These are phyloP conservation scores for Phytophthora pseudosyringae DNA, from an alignment of 352 stramenopile species.

Conservation along the genomic window DNA sequence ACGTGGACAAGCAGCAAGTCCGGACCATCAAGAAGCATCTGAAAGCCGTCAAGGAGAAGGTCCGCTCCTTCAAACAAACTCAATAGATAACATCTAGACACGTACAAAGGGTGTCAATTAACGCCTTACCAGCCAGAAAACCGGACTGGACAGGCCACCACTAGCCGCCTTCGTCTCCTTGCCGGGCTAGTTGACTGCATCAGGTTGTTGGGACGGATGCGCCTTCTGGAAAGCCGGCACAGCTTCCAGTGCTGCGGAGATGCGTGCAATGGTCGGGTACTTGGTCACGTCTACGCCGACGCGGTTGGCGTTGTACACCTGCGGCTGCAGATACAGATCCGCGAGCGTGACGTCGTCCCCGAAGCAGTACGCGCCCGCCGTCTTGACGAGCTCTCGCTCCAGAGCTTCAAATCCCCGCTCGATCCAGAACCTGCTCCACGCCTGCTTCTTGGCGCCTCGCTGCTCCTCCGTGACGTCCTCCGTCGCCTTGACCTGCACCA, in stretches of 20 bases:
- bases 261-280: slow-evolving; percentile 88
- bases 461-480: slow-evolving; percentile 61
- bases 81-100: slow-evolving; percentile 19
- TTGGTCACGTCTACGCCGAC: slow-evolving; percentile 90
- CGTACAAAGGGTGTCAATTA: slow-evolving; percentile 2
- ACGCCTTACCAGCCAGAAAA: not conserved
- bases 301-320: slow-evolving; percentile 93
- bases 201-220: slow-evolving; percentile 84
- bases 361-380: slow-evolving; percentile 71
- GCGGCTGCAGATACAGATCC: slow-evolving; percentile 91
- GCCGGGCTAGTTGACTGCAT: slow-evolving; percentile 41
- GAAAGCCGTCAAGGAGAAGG: slow-evolving; percentile 51
- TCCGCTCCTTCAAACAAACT: slow-evolving; percentile 36
- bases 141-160: not conserved
- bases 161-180: not conserved
- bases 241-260: slow-evolving; percentile 68
- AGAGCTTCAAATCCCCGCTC: slow-evolving; percentile 84
- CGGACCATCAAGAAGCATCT: slow-evolving; percentile 55
- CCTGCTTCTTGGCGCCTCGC: slow-evolving; percentile 45
- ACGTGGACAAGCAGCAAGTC: slow-evolving; percentile 51
- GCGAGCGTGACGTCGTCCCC: slow-evolving; percentile 86
- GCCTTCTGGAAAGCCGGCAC: slow-evolving; percentile 85
- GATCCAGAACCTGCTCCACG: slow-evolving; percentile 78
- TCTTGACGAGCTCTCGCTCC: slow-evolving; percentile 69
- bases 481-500: slow-evolving; percentile 61